Evolutionary conservation across 2,329 filamentous ascomycete genomes (phyloP).

Genomic region (Paracoccidioides brasiliensis): DNA sequence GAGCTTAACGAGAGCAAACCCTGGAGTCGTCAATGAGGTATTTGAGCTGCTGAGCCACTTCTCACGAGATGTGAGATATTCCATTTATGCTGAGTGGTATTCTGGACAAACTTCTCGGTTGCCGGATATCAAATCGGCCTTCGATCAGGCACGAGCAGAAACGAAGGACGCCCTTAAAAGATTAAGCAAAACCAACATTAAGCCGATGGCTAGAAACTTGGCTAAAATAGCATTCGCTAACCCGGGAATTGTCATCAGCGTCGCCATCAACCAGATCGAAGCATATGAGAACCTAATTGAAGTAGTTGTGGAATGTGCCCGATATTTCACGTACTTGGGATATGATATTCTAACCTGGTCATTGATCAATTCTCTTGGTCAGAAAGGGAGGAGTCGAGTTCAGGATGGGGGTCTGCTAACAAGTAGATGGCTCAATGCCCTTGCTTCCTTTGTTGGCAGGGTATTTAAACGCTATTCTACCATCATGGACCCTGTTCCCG

Average conservation of each 20-base stretch:
- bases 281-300: slow-evolving; percentile 91
- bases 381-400: slow-evolving; percentile 43
- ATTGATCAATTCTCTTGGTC: slow-evolving; percentile 58
- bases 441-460: slow-evolving; percentile 82
- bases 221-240: slow-evolving; percentile 88
- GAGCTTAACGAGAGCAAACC: slow-evolving; percentile 73
- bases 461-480: slow-evolving; percentile 70
- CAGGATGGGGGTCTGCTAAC: slow-evolving; percentile 60
- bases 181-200: slow-evolving; percentile 74
- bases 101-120: slow-evolving; percentile 62
- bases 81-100: slow-evolving; percentile 90
- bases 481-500: slow-evolving; percentile 67
- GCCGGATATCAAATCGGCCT: slow-evolving; percentile 65
- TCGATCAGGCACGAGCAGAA: slow-evolving; percentile 61
- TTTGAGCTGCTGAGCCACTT: slow-evolving; percentile 73
- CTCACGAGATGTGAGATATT: slow-evolving; percentile 63
- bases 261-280: slow-evolving; percentile 81
- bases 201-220: slow-evolving; percentile 72
- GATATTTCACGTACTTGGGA: slow-evolving; percentile 83
- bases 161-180: slow-evolving; percentile 80
- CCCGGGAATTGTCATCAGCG: slow-evolving; percentile 80
- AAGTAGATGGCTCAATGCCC: slow-evolving; percentile 79
- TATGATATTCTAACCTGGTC: slow-evolving; percentile 94
- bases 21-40: slow-evolving; percentile 70
- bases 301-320: slow-evolving; percentile 83